These are phyloP conservation scores for Globisporangium sylvaticum DNA, from an alignment of 352 stramenopile species.

Conservation along the genomic window DNA sequence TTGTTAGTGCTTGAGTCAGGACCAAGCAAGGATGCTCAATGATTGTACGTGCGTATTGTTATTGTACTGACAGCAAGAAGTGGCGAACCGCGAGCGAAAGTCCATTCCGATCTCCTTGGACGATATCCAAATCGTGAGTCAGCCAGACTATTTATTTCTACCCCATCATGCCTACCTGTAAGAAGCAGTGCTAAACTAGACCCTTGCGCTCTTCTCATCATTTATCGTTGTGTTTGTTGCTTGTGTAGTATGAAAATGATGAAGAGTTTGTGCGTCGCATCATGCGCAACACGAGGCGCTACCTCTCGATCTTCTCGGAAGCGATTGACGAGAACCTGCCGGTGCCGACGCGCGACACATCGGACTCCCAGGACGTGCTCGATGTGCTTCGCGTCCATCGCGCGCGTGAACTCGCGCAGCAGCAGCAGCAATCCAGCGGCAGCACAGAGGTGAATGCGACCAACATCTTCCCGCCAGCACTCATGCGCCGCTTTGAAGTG, in stretches of 20 bases:
- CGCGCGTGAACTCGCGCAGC: slow-evolving; percentile 65
- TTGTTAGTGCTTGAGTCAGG: neutral
- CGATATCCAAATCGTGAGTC: slow-evolving; percentile 77
- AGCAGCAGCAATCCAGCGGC: slow-evolving; percentile 37
- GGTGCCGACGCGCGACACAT: slow-evolving; percentile 73
- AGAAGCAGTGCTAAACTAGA: neutral
- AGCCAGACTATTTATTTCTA: no score
- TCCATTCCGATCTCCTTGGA: slow-evolving; percentile 78
- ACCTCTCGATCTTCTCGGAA: slow-evolving; percentile 86
- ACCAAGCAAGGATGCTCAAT: neutral
- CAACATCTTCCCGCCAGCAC: slow-evolving; percentile 87
- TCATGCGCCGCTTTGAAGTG: slow-evolving; percentile 91
- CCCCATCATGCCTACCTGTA: no score
- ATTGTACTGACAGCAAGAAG: slow-evolving; percentile 58
- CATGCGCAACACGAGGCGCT: slow-evolving; percentile 80
- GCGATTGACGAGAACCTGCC: slow-evolving; percentile 87
- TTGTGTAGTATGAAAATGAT: slow-evolving; percentile 70
- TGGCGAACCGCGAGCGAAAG: slow-evolving; percentile 81
- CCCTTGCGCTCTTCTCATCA: neutral
- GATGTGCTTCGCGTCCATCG: slow-evolving; percentile 77
- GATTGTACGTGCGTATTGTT: neutral
- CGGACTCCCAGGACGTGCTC: slow-evolving; percentile 77
- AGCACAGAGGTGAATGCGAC: slow-evolving; percentile 21
- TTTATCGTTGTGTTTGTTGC: neutral
- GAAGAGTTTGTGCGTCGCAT: slow-evolving; percentile 83